A percentile compares a stretch with the other conserved stretches of the same genome.
Conservation (phyloP, 495 filamentous ascomycete species). For the Tricharina praecox region DNA sequence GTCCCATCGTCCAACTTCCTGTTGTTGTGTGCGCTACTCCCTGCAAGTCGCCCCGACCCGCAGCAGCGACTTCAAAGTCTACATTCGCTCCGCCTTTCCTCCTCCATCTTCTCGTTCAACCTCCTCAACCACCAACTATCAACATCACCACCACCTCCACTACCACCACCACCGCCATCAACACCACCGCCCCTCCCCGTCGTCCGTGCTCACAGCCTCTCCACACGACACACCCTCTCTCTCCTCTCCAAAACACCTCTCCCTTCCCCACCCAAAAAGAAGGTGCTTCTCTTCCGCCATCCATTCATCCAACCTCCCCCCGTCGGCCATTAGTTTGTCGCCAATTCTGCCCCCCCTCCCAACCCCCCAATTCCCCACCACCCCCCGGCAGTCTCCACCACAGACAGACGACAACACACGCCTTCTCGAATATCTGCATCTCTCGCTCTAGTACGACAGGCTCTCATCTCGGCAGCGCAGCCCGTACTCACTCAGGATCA, state of each 20-base stretch:
- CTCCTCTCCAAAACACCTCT: neutral
- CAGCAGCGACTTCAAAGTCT: constrained; percentile 27
- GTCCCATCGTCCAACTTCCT: constrained; percentile 18
- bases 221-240: constrained; percentile 30
- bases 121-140: constrained; percentile 1
- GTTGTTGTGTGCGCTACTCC: constrained; percentile 25
- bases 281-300: constrained; percentile 21
- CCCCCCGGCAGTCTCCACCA: neutral
- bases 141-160: neutral
- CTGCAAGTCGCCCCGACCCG: constrained; percentile 27
- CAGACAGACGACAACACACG: neutral
- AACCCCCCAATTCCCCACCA: constrained; percentile 20
- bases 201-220: constrained; percentile 28
- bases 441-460: constrained; percentile 1
- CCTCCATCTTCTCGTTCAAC: constrained; percentile 11
- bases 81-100: constrained; percentile 26
- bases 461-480: constrained; percentile 24
- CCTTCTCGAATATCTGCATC: neutral
- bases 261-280: constrained; percentile 6
- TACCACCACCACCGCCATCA: no score
- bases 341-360: constrained; percentile 12
- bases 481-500: constrained; percentile 21
- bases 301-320: constrained; percentile 19
- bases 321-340: no score
- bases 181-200: constrained; percentile 29